Base-by-base conservation (phyloP, 768 basidiomycete genomes). In the Agaricus sinodeliciosus region DNA sequence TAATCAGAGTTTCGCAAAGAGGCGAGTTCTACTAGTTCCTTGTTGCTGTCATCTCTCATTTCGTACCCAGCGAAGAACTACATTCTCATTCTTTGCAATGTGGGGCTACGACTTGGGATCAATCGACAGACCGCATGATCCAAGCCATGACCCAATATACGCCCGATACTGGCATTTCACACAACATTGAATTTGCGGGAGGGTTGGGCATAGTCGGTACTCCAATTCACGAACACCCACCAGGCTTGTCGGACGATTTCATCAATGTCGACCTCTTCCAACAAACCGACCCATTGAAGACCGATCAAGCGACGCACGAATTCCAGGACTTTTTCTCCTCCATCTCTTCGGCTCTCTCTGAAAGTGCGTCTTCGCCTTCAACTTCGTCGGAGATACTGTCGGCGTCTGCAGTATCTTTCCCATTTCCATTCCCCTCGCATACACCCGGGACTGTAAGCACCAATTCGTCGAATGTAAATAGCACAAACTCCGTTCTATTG, bases 321-420 rank as follows among this genome's bases (percentile, higher is more conserved):
- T 44, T 48, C 43, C 51, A 48, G 5, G 51, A 55, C 37, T 55
- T 55, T 34, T 50, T 55, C 36, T 55, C 54, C 34, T 55, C 54
- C 18, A 48, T 55, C n/a, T 55, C 54, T 3, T 49, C 54, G 1
- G 36, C 48, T 9, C 48, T 55, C 43, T 50, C 54, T 45, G 45
- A 66, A 59, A 61, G 62, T 51, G 63, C 63, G 11, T 60, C 62
- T 56, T 62, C 65, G 28, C 57, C 63, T 18, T 61, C 63, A 13
- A 62, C 65, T 51, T 61, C 65, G 16, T 63, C 65, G 35, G 63
- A 63, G 47, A 60, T 58, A 26, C 57, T 58, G 42, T 59, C 45
- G n/a, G 9, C 62, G 9, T 34, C 51, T 31, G 46, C 31, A 8
- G 31, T 31, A 31, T 31, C 57, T 57, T 54, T 41, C 44, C 51